phyloP scores from a whole-genome alignment of 495 filamentous ascomycete genomes.

The Tetracladium setigerum region DNA sequence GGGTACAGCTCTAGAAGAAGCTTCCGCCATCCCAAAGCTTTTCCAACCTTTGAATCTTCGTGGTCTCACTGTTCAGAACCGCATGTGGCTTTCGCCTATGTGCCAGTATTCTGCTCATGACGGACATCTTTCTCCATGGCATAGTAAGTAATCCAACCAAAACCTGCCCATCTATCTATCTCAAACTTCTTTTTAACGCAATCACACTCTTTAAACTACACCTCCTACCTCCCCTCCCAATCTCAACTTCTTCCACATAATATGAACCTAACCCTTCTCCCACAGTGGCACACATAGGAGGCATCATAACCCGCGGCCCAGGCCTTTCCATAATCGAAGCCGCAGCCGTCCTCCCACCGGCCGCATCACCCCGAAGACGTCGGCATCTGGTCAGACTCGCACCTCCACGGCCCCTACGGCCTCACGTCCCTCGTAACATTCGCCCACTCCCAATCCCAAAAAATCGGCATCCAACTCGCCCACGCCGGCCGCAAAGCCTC shows the following conservation, averaged over 20 bases:
- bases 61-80: slow-evolving; percentile 52
- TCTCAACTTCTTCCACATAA: neutral
- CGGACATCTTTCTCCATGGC: slow-evolving; percentile 56
- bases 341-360: slow-evolving; percentile 59
- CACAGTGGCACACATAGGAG: slow-evolving; percentile 32
- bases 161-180: slow-evolving; percentile 44
- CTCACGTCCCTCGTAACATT: slow-evolving; percentile 59
- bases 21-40: slow-evolving; percentile 54
- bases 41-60: slow-evolving; percentile 57
- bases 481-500: slow-evolving; percentile 74
- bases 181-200: slow-evolving; percentile 26
- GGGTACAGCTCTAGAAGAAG: slow-evolving; percentile 54
- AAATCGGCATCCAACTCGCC: slow-evolving; percentile 66
- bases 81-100: slow-evolving; percentile 51
- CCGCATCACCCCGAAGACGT: slow-evolving; percentile 69
- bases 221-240: no score
- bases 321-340: slow-evolving; percentile 67
- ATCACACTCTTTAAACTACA: no score
- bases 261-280: neutral
- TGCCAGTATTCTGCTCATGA: slow-evolving; percentile 65
- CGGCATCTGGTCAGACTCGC: slow-evolving; percentile 69
- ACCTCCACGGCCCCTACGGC: slow-evolving; percentile 53
- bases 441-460: slow-evolving; percentile 59
- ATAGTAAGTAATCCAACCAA: slow-evolving; percentile 28
- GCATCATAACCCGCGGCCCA: slow-evolving; percentile 57